Evolutionary conservation across 202 grass and related monocot species (phyloP), one percentile per base, ranked within the genome.

Genomic region (Schoenoplectus tabernaemontani): DNA sequence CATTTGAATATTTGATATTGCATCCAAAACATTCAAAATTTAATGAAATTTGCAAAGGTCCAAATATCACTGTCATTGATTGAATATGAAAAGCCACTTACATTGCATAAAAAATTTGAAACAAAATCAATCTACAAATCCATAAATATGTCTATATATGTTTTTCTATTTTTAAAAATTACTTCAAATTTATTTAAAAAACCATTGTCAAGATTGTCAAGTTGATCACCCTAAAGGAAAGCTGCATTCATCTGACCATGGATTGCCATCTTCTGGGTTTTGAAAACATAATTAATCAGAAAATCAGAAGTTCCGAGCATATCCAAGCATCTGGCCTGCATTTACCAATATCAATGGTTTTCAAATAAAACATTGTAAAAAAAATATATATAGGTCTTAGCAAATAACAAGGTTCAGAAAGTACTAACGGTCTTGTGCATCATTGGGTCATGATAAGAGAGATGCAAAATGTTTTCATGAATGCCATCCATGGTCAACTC

Each of bases 401-500:
- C 17, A 84, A 60, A 71, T 74, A 72, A 64, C 69, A 6, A 26
- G 44, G 69, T 68, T 30, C 48, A 59, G 24, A 7, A 82, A 38
- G 62, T 83, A 88, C 91, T 86, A 60, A 93, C 91, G 32, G 91
- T 97, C 75, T 94, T 97, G 64, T 90, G 86, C 85, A 97, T 83
- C 91, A 97, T 88, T 13, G 95, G 95, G 57, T 97, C 95, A 83
- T 94, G 95, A 77, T 97, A 97, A 78, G 91, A 87, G 59, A 97
- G 84, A 64, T 33, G 87, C 58, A 93, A 85, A 83, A 94, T 84
- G 65, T 97, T 97, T 83, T 94, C 95, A 71, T 94, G 89, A 80
- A 97, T 97, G 48, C 95, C 95, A 84, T 97, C 95, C 95, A 97
- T 92, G 26, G 95, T 94, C 87, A 92, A 77, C 66, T 94, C 95